Conservation (phyloP, 2,329 filamentous ascomycete species). For the Exophiala alcalophila region DNA sequence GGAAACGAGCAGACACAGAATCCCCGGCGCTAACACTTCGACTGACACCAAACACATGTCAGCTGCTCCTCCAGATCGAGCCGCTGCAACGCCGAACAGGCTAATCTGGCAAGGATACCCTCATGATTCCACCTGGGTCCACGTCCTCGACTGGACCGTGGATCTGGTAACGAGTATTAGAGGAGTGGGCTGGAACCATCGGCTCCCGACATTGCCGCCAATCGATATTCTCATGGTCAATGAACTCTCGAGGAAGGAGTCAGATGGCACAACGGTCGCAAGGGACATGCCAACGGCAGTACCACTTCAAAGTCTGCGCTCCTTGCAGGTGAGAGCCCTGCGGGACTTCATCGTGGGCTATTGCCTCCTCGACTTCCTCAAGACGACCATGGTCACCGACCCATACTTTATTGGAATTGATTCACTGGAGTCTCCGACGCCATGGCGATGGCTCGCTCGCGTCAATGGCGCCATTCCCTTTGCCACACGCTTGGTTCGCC, state of each 20-base stretch:
- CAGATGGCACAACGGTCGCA: constrained; percentile 4
- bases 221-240: constrained; percentile 31
- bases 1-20: constrained; percentile 10
- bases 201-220: constrained; percentile 41
- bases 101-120: constrained; percentile 29
- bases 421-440: constrained; percentile 46
- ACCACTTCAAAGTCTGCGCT: constrained; percentile 8
- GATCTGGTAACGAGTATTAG: constrained; percentile 59
- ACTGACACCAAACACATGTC: constrained; percentile 9
- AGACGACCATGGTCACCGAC: constrained; percentile 68
- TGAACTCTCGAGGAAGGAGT: constrained; percentile 31
- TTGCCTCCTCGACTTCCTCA: constrained; percentile 66
- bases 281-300: constrained; percentile 21
- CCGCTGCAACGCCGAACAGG: constrained; percentile 8
- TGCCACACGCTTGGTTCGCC: constrained; percentile 54
- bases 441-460: constrained; percentile 27
- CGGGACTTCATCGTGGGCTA: constrained; percentile 55
- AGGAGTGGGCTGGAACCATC: constrained; percentile 60
- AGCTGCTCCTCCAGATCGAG: constrained; percentile 1
- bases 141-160: constrained; percentile 57
- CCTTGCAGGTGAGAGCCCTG: constrained; percentile 16
- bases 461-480: constrained; percentile 16
- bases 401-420: constrained; percentile 68
- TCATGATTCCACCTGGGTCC: constrained; percentile 51
- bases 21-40: constrained; percentile 11